Conservation (phyloP, 2,329 filamentous ascomycete species). For the Xylaria sp. region DNA sequence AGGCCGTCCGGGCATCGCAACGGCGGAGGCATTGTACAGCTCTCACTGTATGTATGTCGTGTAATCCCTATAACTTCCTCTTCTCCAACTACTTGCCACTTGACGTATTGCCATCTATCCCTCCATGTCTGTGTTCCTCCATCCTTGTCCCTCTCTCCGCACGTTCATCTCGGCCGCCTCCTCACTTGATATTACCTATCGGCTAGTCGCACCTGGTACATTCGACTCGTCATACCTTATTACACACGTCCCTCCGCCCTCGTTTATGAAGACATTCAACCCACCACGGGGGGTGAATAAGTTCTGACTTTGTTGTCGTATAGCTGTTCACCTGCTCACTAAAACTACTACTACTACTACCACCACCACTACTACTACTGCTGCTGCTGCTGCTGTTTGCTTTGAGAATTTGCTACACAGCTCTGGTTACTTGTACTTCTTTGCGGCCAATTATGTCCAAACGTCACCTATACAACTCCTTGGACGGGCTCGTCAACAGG, state of each 20-base stretch:
- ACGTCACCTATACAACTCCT: slow-evolving; percentile 63
- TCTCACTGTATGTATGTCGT: background rate
- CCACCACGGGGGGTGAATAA: slow-evolving; percentile 7
- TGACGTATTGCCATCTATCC: slow-evolving; percentile 15
- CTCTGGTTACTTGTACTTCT: slow-evolving; percentile 13
- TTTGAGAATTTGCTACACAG: background rate
- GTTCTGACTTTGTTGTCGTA: background rate
- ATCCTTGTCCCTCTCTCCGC: slow-evolving; percentile 6
- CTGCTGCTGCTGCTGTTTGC: no score
- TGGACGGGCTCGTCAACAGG: slow-evolving; percentile 65
- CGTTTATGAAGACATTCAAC: slow-evolving; percentile 2
- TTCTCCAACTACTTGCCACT: slow-evolving; percentile 30
- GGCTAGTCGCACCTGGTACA: slow-evolving; percentile 19
- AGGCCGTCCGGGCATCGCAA: background rate
- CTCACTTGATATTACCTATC: slow-evolving; percentile 20
- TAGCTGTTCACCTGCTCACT: slow-evolving; percentile 2
- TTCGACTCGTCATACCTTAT: slow-evolving; percentile 6
- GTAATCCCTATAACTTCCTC: slow-evolving; percentile 19
- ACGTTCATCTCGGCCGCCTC: slow-evolving; percentile 22
- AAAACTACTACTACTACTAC: no score
- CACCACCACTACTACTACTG: no score
- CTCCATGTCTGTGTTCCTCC: background rate
- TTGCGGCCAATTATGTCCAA: slow-evolving; percentile 58
- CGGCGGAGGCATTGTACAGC: slow-evolving; percentile 16
- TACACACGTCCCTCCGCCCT: background rate